phyloP scores from a whole-genome alignment of 371 early-diverging fungal genomes.

The Mucor indicus region DNA sequence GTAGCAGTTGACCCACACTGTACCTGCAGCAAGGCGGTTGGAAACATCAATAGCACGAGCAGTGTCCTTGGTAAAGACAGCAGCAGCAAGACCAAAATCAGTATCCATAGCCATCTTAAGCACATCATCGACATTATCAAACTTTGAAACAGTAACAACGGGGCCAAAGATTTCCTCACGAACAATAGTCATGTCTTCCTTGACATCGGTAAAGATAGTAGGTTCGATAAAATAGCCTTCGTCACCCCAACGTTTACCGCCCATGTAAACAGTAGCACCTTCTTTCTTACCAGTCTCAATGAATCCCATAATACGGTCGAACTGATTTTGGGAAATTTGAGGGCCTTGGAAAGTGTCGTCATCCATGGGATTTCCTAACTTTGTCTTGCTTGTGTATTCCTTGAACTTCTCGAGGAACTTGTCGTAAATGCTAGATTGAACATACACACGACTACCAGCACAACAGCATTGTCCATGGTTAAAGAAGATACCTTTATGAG shows the following conservation, averaged over 20 bases:
- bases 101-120: slow-evolving; percentile 69
- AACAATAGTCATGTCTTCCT: slow-evolving; percentile 58
- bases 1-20: slow-evolving; percentile 56
- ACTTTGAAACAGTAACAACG: slow-evolving; percentile 65
- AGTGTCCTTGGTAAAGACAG: slow-evolving; percentile 76
- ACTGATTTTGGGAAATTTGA: slow-evolving; percentile 72
- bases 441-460: slow-evolving; percentile 80
- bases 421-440: slow-evolving; percentile 76
- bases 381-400: slow-evolving; percentile 50
- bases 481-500: slow-evolving; percentile 70
- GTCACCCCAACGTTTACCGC: slow-evolving; percentile 42
- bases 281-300: slow-evolving; percentile 49
- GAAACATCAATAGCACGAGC: slow-evolving; percentile 65
- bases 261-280: slow-evolving; percentile 49
- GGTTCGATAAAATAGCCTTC: slow-evolving; percentile 53
- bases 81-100: slow-evolving; percentile 75
- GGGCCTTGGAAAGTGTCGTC: slow-evolving; percentile 67
- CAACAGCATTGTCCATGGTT: slow-evolving; percentile 87
- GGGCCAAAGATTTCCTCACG: slow-evolving; percentile 82
- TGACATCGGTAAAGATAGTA: slow-evolving; percentile 44
- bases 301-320: slow-evolving; percentile 62
- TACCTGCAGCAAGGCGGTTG: slow-evolving; percentile 60
- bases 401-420: slow-evolving; percentile 69
- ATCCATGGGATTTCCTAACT: slow-evolving; percentile 61
- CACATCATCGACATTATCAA: slow-evolving; percentile 67